These are phyloP conservation scores for Prunus kanzakura DNA, from an alignment of 306 rosid genomes.

Conservation along the genomic window DNA sequence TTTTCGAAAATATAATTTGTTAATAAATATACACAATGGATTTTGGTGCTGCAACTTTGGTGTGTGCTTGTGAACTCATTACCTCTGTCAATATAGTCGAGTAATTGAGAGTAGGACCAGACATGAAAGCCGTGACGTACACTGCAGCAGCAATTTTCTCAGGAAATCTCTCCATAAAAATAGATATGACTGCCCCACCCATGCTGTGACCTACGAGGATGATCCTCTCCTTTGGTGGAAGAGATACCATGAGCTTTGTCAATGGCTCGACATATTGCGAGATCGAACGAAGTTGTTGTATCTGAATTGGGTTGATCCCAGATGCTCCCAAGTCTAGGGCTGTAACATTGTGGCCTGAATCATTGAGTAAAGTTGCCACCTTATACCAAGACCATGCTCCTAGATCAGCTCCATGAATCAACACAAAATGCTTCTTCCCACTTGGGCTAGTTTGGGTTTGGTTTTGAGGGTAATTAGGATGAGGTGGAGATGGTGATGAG, in stretches of 20 bases:
- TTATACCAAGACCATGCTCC: slow-evolving; percentile 64
- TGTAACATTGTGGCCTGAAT: slow-evolving; percentile 38
- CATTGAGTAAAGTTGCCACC: slow-evolving; percentile 19
- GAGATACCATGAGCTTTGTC: slow-evolving; percentile 23
- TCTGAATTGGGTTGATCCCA: slow-evolving; percentile 33
- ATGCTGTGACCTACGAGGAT: slow-evolving; percentile 41
- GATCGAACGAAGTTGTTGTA: slow-evolving; percentile 4
- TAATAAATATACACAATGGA: no score
- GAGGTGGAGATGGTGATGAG: no score
- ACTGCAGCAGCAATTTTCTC: slow-evolving; percentile 25
- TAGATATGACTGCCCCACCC: slow-evolving; percentile 30
- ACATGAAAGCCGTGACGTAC: slow-evolving; percentile 30
- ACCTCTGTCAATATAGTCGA: slow-evolving; percentile 11
- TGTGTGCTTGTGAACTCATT: not conserved
- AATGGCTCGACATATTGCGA: slow-evolving; percentile 33
- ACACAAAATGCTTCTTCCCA: slow-evolving; percentile 26
- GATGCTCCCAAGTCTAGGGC: slow-evolving; percentile 40
- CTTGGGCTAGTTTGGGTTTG: no score
- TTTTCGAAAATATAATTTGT: no score
- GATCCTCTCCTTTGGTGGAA: slow-evolving; percentile 27
- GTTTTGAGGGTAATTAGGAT: no score
- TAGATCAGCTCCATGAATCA: slow-evolving; percentile 40
- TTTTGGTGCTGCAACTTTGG: no score
- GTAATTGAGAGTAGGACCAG: slow-evolving; percentile 26
- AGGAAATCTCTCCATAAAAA: slow-evolving; percentile 37